phyloP scores from a whole-genome alignment of 2,329 filamentous ascomycete genomes.

The Periconia macrospinosa region DNA sequence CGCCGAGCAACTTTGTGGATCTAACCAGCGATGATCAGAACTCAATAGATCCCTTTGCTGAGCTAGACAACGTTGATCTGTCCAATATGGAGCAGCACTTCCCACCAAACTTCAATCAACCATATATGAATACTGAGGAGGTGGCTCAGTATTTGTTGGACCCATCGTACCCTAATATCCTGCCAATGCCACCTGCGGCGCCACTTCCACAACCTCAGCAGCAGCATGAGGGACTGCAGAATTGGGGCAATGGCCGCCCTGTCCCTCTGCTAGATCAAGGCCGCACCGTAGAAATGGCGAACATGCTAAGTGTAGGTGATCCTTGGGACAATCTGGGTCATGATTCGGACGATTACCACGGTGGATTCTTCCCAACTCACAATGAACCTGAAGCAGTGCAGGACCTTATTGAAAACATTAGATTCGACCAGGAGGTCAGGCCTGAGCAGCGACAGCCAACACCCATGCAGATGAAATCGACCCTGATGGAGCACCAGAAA shows the following conservation, averaged over 20 bases:
- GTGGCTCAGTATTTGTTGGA: slow-evolving; percentile 30
- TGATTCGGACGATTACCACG: background rate
- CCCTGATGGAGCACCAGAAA: slow-evolving; percentile 80
- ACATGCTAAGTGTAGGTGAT: background rate
- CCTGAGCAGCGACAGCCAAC: slow-evolving; percentile 66
- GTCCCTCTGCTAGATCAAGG: too few relatives aligned
- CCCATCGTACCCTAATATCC: background rate
- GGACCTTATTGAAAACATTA: slow-evolving; percentile 36
- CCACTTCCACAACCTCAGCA: too few relatives aligned
- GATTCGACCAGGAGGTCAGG: slow-evolving; percentile 43
- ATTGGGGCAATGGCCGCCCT: too few relatives aligned
- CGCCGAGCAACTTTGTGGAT: slow-evolving; percentile 16
- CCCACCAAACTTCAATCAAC: slow-evolving; percentile 20
- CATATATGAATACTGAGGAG: slow-evolving; percentile 27
- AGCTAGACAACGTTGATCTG: slow-evolving; percentile 16
- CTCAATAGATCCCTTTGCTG: slow-evolving; percentile 22
- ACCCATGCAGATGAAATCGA: slow-evolving; percentile 67
- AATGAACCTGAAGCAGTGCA: slow-evolving; percentile 27
- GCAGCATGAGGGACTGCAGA: too few relatives aligned
- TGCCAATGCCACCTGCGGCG: background rate
- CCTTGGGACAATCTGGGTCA: slow-evolving; percentile 3
- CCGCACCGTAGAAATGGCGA: background rate
- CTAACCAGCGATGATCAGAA: slow-evolving; percentile 26
- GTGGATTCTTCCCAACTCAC: slow-evolving; percentile 11
- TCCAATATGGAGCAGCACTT: slow-evolving; percentile 5